Evolutionary conservation across 768 basidiomycete species (phyloP), one percentile per base, ranked within the genome.

Genomic region (Hortiboletus campestris): DNA sequence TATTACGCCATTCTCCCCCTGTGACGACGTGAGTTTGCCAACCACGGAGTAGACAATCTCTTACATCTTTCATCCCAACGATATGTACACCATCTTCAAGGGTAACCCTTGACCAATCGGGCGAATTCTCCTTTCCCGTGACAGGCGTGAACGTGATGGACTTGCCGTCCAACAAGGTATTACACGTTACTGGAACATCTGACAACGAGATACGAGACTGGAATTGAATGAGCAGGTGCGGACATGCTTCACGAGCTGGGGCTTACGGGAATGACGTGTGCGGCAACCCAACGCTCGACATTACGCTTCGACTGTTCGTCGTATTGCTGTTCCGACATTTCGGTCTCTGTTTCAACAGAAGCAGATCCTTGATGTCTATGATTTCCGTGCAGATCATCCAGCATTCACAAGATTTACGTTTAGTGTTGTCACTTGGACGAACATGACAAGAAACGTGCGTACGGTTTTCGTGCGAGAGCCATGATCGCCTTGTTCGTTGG

Each of bases 401-500:
- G 12, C 16, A 1, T 41, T 40, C 5, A 2, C 11, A 1, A 32
- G 5, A 8, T 45, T 4, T 32, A 10, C 2, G 22, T 12, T 25
- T 1, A 47, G 10, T 11, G 28, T 6, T 19, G 17, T 10, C 16
- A 13, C 6, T 19, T n/a, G 39, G 20, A 42, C 8, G 14, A 25
- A 42, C 12, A 9, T 6, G 48, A 34, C 1, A 17, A 28, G 39
- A 14, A 28, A 10, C 2, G 1, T 31, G 77, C 89, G 73, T 72
- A 94, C 90, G 93, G 93, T 72, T 94, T 94, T 64, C 84, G 75
- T 3, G 84, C 69, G 50, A 94, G 74, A 5, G 85, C 85, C 83
- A 93, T 91, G 16, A 94, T 84, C 10, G 91, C 93, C 69, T 87
- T 89, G 71, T 96, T 94, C 25, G 88, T 90, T 1, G 93, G 93